Evolutionary conservation across 257 asterid genomes (phyloP).

Genomic region (Fraxinus quadrangulata): DNA sequence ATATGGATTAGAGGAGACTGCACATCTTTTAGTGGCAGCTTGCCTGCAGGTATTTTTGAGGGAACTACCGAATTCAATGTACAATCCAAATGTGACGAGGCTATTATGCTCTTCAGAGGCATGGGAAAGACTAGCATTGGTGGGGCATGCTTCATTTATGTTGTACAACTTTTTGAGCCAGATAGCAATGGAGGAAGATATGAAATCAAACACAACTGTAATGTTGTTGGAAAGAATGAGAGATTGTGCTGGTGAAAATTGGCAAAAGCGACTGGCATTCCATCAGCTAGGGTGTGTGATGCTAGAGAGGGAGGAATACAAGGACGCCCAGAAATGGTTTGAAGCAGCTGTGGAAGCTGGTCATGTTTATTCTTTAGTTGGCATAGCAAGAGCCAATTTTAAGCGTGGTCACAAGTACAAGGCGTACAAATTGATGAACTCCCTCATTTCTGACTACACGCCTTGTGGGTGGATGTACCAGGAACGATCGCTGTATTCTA

Average conservation of each 20-base stretch:
- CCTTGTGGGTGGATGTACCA: conserved; percentile 98
- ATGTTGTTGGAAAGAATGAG: conserved; percentile 86
- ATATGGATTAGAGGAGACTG: conserved; percentile 76
- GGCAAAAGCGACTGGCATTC: conserved; percentile 82
- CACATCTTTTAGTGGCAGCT: conserved; percentile 86
- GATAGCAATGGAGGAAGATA: conserved; percentile 79
- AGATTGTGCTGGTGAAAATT: conserved; percentile 67
- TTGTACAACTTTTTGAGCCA: conserved; percentile 78
- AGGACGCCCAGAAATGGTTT: conserved; percentile 94
- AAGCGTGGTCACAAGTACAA: conserved; percentile 90
- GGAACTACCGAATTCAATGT: conserved; percentile 78
- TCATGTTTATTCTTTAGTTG: conserved; percentile 78
- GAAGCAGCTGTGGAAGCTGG: conserved; percentile 69
- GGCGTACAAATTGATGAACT: conserved; percentile 76
- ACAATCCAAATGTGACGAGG: conserved; percentile 52
- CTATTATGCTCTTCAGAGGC: conserved; percentile 74
- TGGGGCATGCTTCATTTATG: conserved; percentile 81
- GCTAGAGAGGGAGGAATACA: conserved; percentile 85
- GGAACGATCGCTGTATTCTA: conserved; percentile 76
- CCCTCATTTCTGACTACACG: conserved; percentile 62
- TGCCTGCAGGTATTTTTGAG: conserved; percentile 89
- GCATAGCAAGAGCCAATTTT: conserved; percentile 73
- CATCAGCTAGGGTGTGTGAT: conserved; percentile 95
- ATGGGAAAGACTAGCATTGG: conserved; percentile 51
- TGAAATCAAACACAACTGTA: conserved; percentile 72